Percentiles rank a stretch among this genome's conserved stretches.
Evolutionary conservation across 352 stramenopile species (phyloP).

Genomic region (Phytopythium ostracodes): DNA sequence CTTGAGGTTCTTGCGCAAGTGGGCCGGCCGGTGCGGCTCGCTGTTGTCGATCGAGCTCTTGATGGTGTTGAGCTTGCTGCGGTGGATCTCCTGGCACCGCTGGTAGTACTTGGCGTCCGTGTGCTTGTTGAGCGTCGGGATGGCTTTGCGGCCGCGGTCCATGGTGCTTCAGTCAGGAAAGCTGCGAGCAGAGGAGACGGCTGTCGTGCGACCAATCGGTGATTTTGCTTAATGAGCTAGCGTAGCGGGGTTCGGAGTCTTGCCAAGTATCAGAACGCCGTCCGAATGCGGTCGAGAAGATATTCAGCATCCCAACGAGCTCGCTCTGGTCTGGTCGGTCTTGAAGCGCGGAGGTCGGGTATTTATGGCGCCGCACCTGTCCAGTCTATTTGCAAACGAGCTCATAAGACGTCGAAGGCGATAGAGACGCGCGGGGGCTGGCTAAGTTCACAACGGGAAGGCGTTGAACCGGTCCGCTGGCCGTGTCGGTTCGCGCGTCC

Average conservation of each 20-base stretch:
- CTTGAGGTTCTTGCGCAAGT: constrained; percentile 95
- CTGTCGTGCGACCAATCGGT: not conserved
- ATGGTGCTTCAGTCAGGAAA: constrained; percentile 20
- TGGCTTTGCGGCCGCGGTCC: constrained; percentile 82
- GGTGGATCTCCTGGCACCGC: constrained; percentile 81
- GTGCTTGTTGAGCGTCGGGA: constrained; percentile 86
- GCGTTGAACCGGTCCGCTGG: not conserved
- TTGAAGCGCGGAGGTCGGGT: not conserved
- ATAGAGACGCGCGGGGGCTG: not conserved
- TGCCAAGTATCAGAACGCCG: not conserved
- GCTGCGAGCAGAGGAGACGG: not conserved
- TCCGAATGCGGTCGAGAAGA: not conserved
- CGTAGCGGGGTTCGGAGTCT: not conserved
- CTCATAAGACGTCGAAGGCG: not conserved
- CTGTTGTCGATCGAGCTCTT: constrained; percentile 96
- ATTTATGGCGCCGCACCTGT: not conserved
- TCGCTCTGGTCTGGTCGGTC: not conserved
- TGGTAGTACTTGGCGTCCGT: constrained; percentile 86
- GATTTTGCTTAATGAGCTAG: not conserved
- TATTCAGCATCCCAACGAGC: not conserved
- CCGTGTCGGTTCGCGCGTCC: not conserved
- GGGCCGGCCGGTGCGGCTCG: constrained; percentile 87
- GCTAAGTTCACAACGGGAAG: not conserved
- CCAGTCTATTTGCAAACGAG: not conserved
- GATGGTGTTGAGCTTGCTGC: constrained; percentile 74